These are phyloP conservation scores for Cryptosporidium ubiquitum DNA, from an alignment of 169 alveolate genomes.

Conservation along the genomic window DNA sequence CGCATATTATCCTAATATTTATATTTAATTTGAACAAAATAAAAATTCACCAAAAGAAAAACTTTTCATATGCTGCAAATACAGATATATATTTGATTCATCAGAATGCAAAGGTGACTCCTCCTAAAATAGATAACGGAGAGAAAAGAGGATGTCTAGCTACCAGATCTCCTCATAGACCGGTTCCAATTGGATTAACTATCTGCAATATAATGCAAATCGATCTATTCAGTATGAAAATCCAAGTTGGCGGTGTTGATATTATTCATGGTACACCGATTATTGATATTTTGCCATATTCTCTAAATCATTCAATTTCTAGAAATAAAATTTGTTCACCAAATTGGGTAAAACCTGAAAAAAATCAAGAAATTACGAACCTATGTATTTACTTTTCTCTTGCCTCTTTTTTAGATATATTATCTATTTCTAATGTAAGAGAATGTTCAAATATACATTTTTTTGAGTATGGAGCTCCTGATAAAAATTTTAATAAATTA, in stretches of 20 bases:
- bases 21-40: conserved; percentile 27
- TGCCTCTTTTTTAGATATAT: conserved; percentile 43
- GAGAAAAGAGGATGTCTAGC: conserved; percentile 58
- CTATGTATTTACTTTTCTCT: conserved; percentile 22
- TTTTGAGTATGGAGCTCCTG: background rate
- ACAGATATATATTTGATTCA: background rate
- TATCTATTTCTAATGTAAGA: background rate
- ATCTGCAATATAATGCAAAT: background rate
- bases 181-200: conserved; percentile 34
- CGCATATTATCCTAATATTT: conserved; percentile 16
- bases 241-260: conserved; percentile 24
- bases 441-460: background rate
- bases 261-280: conserved; percentile 43
- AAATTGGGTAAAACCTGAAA: conserved; percentile 3
- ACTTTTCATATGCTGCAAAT: background rate
- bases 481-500: conserved; percentile 1
- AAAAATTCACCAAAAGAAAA: background rate
- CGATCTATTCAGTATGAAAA: conserved; percentile 11
- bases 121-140: conserved; percentile 36
- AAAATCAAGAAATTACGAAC: background rate
- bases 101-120: conserved; percentile 43
- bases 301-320: background rate
- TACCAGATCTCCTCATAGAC: conserved; percentile 61
- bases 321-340: background rate
- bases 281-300: conserved; percentile 40